Conservation (phyloP, 441 rosid genomes). For the Gossypium gossypioides region DNA sequence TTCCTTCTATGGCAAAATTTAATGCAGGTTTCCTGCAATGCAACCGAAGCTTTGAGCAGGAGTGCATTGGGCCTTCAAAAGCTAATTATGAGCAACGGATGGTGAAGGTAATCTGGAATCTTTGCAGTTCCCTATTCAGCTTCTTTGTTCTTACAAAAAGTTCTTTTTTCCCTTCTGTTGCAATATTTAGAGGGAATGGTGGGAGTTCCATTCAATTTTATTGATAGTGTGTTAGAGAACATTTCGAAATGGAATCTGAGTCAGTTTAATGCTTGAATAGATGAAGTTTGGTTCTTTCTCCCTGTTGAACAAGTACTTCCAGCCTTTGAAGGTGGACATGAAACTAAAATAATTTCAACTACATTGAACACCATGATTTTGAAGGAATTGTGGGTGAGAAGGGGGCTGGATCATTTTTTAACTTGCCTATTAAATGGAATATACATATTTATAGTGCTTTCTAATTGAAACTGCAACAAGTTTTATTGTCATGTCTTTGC, state of each 20-base stretch:
- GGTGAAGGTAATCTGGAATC: conserved; percentile 52
- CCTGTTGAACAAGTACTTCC: not conserved
- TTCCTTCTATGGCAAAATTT: conserved; percentile 98
- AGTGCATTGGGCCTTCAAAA: conserved; percentile 90
- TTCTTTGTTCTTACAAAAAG: not conserved
- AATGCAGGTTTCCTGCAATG: conserved; percentile 85
- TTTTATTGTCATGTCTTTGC: not conserved
- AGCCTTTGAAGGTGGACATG: not conserved
- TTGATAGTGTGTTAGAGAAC: not conserved
- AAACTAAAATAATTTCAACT: not conserved
- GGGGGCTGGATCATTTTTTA: not conserved
- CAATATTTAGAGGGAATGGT: not conserved
- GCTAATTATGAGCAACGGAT: conserved; percentile 70
- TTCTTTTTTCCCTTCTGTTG: not conserved
- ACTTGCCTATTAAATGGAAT: not conserved
- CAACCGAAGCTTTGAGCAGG: conserved; percentile 72
- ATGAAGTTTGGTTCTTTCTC: not conserved
- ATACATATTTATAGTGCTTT: not conserved
- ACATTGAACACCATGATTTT: not conserved
- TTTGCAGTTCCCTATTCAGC: not conserved
- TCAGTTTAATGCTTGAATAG: not conserved
- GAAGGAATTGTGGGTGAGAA: not conserved
- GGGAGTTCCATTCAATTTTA: not conserved
- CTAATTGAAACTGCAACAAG: not conserved
- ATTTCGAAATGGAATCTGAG: not conserved